Conservation (phyloP, 306 rosid species). For the Begonia masoniana region DNA sequence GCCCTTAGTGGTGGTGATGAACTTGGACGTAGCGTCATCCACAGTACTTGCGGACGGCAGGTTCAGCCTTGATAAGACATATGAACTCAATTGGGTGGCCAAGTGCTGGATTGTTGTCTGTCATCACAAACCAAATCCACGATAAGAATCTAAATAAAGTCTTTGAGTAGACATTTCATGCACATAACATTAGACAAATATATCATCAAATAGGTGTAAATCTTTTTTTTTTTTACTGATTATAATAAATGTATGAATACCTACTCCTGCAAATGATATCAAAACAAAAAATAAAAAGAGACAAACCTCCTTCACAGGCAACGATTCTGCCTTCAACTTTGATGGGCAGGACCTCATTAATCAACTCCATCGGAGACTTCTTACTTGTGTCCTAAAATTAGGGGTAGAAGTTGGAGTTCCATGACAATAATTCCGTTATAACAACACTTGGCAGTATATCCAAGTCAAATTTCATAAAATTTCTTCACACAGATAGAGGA, state of each 20-base stretch:
- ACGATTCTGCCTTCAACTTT: constrained; percentile 87
- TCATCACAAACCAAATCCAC: constrained; percentile 13
- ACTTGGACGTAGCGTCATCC: constrained; percentile 74
- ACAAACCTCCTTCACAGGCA: constrained; percentile 93
- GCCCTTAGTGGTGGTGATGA: constrained; percentile 50
- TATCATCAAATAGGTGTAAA: neutral
- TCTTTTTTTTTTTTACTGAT: neutral
- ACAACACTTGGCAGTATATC: no score
- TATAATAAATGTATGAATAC: neutral
- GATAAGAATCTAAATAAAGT: neutral
- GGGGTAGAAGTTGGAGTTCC: no score
- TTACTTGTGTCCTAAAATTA: constrained; percentile 60
- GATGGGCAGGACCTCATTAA: constrained; percentile 93
- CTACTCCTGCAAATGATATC: no score
- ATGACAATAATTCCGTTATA: no score
- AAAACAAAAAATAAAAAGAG: neutral
- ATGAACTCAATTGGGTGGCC: constrained; percentile 92
- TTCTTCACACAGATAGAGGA: no score
- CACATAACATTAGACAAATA: no score
- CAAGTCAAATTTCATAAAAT: no score
- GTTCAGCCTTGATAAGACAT: constrained; percentile 65
- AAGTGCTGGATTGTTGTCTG: constrained; percentile 68
- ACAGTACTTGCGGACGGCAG: constrained; percentile 89
- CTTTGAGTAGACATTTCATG: no score
- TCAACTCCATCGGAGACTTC: constrained; percentile 97